Percentiles rank a stretch among this genome's conserved stretches.
phyloP scores from a whole-genome alignment of 768 basidiomycete species.

The Saitozyma sp. region DNA sequence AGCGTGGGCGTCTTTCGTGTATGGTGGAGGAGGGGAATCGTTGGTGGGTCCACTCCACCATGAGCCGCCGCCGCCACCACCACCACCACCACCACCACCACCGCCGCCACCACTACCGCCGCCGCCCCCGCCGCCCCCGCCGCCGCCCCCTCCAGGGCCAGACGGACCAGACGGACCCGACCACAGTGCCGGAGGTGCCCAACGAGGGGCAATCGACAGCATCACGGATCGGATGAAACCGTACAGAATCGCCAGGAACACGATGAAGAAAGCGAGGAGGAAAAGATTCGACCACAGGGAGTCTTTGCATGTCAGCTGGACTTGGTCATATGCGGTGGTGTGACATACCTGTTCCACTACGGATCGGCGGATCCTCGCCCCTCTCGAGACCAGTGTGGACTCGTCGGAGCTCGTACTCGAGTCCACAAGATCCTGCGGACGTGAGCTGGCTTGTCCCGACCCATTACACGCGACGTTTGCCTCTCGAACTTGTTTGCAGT shows the following conservation, averaged over 20 bases:
- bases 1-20: constrained; percentile 30
- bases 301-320: constrained; percentile 1
- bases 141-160: constrained; percentile 52
- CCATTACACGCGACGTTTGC: no score
- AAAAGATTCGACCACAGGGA: constrained; percentile 11
- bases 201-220: constrained; percentile 49
- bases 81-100: constrained; percentile 46
- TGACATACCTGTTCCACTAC: constrained; percentile 17
- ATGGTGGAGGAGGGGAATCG: constrained; percentile 44
- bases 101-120: constrained; percentile 55
- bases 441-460: not conserved
- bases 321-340: not conserved
- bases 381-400: constrained; percentile 52
- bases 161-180: constrained; percentile 36
- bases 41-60: constrained; percentile 54
- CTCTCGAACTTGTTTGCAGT: no score
- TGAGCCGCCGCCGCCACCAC: constrained; percentile 45
- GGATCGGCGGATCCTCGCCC: constrained; percentile 24
- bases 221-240: constrained; percentile 62
- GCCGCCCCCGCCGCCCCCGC: constrained; percentile 55
- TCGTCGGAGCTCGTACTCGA: constrained; percentile 78
- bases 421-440: constrained; percentile 72
- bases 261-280: constrained; percentile 6
- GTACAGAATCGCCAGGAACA: constrained; percentile 52
- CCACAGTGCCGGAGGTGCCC: constrained; percentile 49